These are phyloP conservation scores for Astragalus membranaceus DNA, from an alignment of 306 rosid genomes.

Conservation along the genomic window DNA sequence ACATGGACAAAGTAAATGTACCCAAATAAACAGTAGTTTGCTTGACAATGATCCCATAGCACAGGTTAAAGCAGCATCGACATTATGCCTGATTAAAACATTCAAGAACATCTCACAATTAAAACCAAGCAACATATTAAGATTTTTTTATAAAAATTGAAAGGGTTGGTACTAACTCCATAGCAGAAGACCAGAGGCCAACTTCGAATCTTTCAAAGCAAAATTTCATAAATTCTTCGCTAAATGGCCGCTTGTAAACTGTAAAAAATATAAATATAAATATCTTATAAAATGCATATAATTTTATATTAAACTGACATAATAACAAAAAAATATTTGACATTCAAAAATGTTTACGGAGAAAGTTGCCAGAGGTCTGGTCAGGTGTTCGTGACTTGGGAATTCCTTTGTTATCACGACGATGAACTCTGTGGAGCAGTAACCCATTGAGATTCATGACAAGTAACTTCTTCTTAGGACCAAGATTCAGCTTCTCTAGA, in stretches of 20 bases:
- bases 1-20: background rate
- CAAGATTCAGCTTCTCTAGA: background rate
- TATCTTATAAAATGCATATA: too few species aligned
- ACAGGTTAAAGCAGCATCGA: background rate
- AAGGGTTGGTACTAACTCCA: background rate
- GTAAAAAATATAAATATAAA: background rate
- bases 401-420: background rate
- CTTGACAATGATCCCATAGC: background rate
- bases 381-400: background rate
- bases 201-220: slow-evolving; percentile 39
- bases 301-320: too few species aligned
- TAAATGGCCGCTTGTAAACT: slow-evolving; percentile 27
- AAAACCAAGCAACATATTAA: too few species aligned
- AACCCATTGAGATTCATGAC: slow-evolving; percentile 16
- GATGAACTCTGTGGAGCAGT: background rate
- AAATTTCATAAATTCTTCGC: slow-evolving; percentile 24
- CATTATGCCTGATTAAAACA: slow-evolving; percentile 6
- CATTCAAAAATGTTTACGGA: background rate
- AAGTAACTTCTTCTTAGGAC: slow-evolving; percentile 6
- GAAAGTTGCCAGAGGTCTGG: background rate
- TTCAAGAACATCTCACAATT: too few species aligned
- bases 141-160: too few species aligned
- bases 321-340: background rate
- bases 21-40: slow-evolving; percentile 21
- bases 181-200: slow-evolving; percentile 33